phyloP scores from a whole-genome alignment of 345 rosid genomes.

The Pugionium cornutum region DNA sequence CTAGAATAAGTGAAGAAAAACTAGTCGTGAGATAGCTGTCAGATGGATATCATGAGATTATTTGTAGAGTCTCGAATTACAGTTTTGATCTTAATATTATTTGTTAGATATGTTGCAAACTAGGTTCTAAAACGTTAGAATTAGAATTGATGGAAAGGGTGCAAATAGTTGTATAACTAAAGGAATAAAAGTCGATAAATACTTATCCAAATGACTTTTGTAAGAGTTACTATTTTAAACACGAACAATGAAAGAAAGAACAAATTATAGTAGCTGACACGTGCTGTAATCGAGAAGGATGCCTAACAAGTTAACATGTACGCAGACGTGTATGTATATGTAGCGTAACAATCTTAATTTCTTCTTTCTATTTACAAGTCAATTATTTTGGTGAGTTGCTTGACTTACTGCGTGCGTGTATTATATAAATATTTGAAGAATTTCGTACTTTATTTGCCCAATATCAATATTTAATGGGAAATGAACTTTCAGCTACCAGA shows the following conservation, averaged over 20 bases:
- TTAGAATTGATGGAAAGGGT: no score
- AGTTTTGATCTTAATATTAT: no score
- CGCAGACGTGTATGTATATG: slow-evolving; percentile 17
- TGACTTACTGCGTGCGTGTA: not conserved
- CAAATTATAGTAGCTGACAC: no score
- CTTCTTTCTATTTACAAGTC: slow-evolving; percentile 26
- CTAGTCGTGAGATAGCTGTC: not conserved
- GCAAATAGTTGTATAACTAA: no score
- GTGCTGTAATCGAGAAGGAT: slow-evolving; percentile 6
- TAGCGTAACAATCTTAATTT: slow-evolving; percentile 31
- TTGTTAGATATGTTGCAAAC: no score
- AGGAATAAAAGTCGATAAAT: no score
- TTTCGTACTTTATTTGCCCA: not conserved
- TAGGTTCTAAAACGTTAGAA: no score
- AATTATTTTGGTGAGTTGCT: slow-evolving; percentile 29
- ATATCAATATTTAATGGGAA: not conserved
- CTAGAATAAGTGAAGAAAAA: not conserved
- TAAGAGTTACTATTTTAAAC: no score
- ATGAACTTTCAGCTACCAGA: not conserved
- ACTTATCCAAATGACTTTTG: no score
- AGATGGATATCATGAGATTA: not conserved
- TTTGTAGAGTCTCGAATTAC: no score
- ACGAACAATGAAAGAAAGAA: not conserved
- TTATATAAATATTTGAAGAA: not conserved
- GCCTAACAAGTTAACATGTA: slow-evolving; percentile 32